phyloP scores from a whole-genome alignment of 148 eudicot genomes.

The Vaccinium vitisidaea region DNA sequence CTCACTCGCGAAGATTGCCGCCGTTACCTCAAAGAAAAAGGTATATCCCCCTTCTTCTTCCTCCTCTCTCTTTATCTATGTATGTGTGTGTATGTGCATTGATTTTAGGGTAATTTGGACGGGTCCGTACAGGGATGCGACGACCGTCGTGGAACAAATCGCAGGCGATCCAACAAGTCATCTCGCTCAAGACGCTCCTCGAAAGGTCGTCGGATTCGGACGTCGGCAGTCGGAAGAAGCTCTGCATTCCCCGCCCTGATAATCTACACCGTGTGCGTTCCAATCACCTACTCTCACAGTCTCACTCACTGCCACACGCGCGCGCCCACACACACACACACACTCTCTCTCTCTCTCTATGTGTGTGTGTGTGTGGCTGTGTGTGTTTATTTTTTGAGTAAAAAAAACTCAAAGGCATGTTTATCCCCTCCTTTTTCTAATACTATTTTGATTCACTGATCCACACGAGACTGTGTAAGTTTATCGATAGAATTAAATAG shows the following conservation, averaged over 20 bases:
- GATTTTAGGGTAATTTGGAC: slow-evolving; percentile 6
- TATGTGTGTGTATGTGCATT: background rate
- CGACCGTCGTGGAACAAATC: slow-evolving; percentile 99
- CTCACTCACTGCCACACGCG: background rate
- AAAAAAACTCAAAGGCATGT: background rate
- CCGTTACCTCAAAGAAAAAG: slow-evolving; percentile 89
- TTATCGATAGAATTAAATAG: background rate
- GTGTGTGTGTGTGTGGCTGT: no score
- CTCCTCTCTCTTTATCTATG: background rate
- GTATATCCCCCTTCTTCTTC: slow-evolving; percentile 24
- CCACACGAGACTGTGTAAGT: background rate
- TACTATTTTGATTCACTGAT: slow-evolving; percentile 13
- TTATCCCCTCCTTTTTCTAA: background rate
- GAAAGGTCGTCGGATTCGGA: slow-evolving; percentile 55
- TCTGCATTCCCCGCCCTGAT: slow-evolving; percentile 28
- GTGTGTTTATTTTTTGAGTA: background rate
- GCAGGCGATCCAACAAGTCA: slow-evolving; percentile 97
- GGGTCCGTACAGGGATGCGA: slow-evolving; percentile 65
- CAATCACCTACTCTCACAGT: slow-evolving; percentile 11
- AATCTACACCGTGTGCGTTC: slow-evolving; percentile 32
- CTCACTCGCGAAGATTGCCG: slow-evolving; percentile 99
- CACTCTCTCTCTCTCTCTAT: slow-evolving; percentile 11
- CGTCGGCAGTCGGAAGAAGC: slow-evolving; percentile 36
- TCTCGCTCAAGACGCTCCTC: slow-evolving; percentile 75
- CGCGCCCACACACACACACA: background rate